Percentiles rank a stretch among this genome's conserved stretches.
Evolutionary conservation across 805 yeast genomes (phyloP).

Genomic region (Wickerhamomyces canadensis): DNA sequence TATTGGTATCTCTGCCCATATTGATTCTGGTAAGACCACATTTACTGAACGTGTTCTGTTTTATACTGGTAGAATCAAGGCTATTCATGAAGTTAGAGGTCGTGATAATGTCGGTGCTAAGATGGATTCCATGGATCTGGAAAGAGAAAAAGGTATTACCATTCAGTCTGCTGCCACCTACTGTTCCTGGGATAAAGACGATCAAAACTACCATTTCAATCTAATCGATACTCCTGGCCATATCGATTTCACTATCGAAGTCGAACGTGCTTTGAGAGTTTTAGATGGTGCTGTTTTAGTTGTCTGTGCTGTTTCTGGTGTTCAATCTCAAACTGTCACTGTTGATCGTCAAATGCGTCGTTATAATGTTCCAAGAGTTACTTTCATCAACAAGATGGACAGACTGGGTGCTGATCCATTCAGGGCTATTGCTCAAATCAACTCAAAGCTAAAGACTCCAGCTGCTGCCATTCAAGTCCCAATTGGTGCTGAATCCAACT

Average conservation of each 20-base stretch:
- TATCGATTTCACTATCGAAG: slow-evolving; percentile 97
- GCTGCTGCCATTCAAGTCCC: slow-evolving; percentile 99
- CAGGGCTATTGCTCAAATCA: slow-evolving; percentile 88
- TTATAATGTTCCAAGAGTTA: slow-evolving; percentile 93
- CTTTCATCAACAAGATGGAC: slow-evolving; percentile 97
- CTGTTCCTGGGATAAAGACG: slow-evolving; percentile 88
- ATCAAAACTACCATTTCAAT: slow-evolving; percentile 74
- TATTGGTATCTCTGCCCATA: slow-evolving; percentile 97
- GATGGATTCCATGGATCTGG: slow-evolving; percentile 99
- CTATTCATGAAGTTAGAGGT: slow-evolving; percentile 95
- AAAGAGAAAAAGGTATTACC: slow-evolving; percentile 97
- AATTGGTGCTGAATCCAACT: slow-evolving; percentile 84
- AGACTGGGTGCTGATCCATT: slow-evolving; percentile 99
- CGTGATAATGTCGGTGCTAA: slow-evolving; percentile 97
- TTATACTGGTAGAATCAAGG: slow-evolving; percentile 95
- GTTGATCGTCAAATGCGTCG: slow-evolving; percentile 99
- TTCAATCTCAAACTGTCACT: slow-evolving; percentile 96
- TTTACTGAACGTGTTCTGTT: slow-evolving; percentile 95
- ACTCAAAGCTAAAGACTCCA: slow-evolving; percentile 78
- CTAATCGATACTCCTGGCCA: slow-evolving; percentile 98
- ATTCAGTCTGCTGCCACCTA: slow-evolving; percentile 98
- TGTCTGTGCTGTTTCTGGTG: slow-evolving; percentile 98
- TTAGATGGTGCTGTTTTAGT: slow-evolving; percentile 97
- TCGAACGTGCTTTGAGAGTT: slow-evolving; percentile 96
- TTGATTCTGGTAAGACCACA: slow-evolving; percentile 97